phyloP scores from a whole-genome alignment of 2,329 filamentous ascomycete genomes.

The Epicoccum sorghinum region DNA sequence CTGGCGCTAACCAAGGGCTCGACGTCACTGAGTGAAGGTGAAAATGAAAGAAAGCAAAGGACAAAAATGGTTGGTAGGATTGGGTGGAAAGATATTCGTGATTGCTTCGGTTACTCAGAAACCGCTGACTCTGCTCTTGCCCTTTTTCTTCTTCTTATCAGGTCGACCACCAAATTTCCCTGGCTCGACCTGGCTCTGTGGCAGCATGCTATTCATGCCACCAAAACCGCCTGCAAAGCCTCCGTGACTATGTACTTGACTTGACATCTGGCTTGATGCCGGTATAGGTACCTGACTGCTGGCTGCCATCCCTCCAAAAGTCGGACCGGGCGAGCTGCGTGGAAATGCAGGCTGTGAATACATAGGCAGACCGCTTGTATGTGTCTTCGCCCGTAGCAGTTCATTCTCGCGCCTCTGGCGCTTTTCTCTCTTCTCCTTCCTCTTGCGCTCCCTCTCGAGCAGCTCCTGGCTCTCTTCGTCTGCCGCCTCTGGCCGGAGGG shows the following conservation, averaged over 20 bases:
- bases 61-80: neutral
- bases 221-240: conserved; percentile 13
- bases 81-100: neutral
- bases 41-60: neutral
- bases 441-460: conserved; percentile 46
- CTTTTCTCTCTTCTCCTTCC: conserved; percentile 49
- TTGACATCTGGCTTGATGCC: conserved; percentile 22
- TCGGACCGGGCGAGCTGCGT: conserved; percentile 39
- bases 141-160: conserved; percentile 43
- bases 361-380: conserved; percentile 27
- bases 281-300: conserved; percentile 34
- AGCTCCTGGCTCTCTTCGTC: conserved; percentile 46
- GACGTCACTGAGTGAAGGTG: neutral
- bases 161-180: conserved; percentile 44
- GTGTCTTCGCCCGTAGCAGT: conserved; percentile 22
- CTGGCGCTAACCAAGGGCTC: neutral
- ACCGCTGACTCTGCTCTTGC: conserved; percentile 42
- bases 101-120: conserved; percentile 20
- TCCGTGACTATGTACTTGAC: conserved; percentile 10
- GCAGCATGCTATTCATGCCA: conserved; percentile 10
- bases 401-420: conserved; percentile 50
- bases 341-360: conserved; percentile 24
- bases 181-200: conserved; percentile 43
- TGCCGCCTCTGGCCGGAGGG: conserved; percentile 32
- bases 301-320: conserved; percentile 20